Evolutionary conservation across 306 rosid genomes (phyloP), one percentile per base, ranked within the genome.

Genomic region (Rosa multiflora): DNA sequence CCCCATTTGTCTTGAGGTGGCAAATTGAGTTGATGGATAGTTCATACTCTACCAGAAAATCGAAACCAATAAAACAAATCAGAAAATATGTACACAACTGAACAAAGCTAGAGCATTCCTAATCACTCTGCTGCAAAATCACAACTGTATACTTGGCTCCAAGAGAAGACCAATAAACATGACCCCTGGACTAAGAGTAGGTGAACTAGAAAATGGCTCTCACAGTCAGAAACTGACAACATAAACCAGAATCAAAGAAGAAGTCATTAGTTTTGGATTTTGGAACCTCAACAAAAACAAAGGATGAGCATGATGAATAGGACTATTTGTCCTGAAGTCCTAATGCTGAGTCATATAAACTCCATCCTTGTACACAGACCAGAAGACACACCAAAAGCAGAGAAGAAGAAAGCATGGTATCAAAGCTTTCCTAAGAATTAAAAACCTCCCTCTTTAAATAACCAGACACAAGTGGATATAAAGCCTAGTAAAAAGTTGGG

Each of bases 1-100:
- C 75, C 91, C 94, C 94, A 94, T 88, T 78, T 78, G 78, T 81
- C 88, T 86, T 32, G 89, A n/a, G 61, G 77, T 80, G 70, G 85
- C 79, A 49, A 92, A 71, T 80, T 87, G 82, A 72, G 89, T 82
- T 79, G 97, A 85, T 70, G 87, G 72, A 88, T 88, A 88, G 80
- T 87, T 94, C 95, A 90, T 90, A 76, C 75, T 74, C 91, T 86
- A 78, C 8, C 74, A 61, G 18, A 75, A 35, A 82, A 70, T 61
- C 11, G 17, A 39, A 37, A 67, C 23, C 26, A 67, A 48, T 3
- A 42, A 66, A 5, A 32, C 69, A 42, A 32, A 48, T 40, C 62
- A 73, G n/a, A 39, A 35, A 26, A 68, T 35, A 26, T 3, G 70
- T 32, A 76, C 62, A 47, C 0, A 39, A 8, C 72, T 73, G 49